phyloP scores from a whole-genome alignment of 2,329 filamentous ascomycete genomes.

The Fusarium sororula region DNA sequence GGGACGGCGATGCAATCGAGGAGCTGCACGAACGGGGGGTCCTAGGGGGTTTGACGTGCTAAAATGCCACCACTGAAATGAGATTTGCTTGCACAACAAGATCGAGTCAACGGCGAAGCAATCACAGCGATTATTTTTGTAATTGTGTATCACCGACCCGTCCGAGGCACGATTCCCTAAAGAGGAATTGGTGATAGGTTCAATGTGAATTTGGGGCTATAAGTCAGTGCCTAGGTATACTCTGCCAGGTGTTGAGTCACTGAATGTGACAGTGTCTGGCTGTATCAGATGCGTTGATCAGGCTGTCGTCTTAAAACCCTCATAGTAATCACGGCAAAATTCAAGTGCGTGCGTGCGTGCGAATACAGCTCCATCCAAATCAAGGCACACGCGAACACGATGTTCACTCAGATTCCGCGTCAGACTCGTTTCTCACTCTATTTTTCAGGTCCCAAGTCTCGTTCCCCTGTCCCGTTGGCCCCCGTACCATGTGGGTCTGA shows the following conservation, averaged over 20 bases:
- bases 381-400: constrained; percentile 24
- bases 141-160: constrained; percentile 16
- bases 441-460: constrained; percentile 22
- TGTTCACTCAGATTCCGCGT: constrained; percentile 13
- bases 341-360: neutral
- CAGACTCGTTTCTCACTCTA: constrained; percentile 14
- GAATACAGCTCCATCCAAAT: neutral
- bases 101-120: neutral
- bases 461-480: constrained; percentile 35
- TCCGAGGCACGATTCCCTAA: constrained; percentile 31
- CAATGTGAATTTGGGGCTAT: neutral
- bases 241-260: neutral
- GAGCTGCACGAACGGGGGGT: constrained; percentile 20
- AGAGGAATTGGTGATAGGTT: constrained; percentile 37
- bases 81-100: constrained; percentile 12
- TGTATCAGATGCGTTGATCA: neutral
- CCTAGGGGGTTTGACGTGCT: constrained; percentile 9
- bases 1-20: constrained; percentile 13
- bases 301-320: neutral
- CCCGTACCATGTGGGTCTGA: constrained; percentile 30
- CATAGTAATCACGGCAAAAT: constrained; percentile 9
- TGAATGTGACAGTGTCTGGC: neutral
- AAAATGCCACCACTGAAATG: constrained; percentile 26
- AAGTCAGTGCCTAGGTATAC: neutral
- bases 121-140: neutral